Base-by-base conservation (phyloP, 2,329 filamentous ascomycete species). In the Colletotrichum spaethianum region DNA sequence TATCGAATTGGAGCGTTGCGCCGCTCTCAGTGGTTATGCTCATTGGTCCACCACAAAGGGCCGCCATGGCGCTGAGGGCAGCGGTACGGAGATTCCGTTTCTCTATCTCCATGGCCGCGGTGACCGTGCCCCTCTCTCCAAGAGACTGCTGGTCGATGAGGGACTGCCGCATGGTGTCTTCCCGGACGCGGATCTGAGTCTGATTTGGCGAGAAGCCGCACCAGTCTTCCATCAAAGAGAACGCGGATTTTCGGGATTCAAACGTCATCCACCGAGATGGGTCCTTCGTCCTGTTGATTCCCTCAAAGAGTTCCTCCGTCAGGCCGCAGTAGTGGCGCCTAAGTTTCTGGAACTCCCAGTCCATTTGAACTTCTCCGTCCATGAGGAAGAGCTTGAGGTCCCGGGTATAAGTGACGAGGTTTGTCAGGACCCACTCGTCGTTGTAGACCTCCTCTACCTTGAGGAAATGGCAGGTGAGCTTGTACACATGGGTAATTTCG, bases 171-270 rank as follows among this genome's bases (percentile, higher is more conserved):
- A 98, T 97, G 44, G 90, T 93, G 73, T 97, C 93, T 81, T 98
- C 95, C 73, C 94, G 89, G 70, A 92, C 91, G 6, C 92, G 90
- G 50, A 98, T 93, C 75, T 97, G 93, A 18, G 85, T 87, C 79
- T 97, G 94, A 75, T 98, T 98, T 0, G 95, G 94, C 9, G 95
- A 98, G 80, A 97, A 98, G 2, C 96, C 96, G 80, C 96, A 99
- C 97, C 97, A 99, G 75, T 98, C 96, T 82, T 99, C 96, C 95
- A 99, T 98, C 59, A 99, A 85, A 0, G 95, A 92, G 79, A 99
- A 99, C 0, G 96, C 93, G 6, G 96, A 98, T 80, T 98, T 98
- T 50, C 97, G 89, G 16, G 95, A 94, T 80, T 99, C 96, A 78
- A 99, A 99, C 0, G 96, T 95, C 90, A 99, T 96, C 96, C 96